These are phyloP conservation scores for Entomortierella chlamydospora DNA, from an alignment of 192 early-diverging fungal species.

Conservation along the genomic window DNA sequence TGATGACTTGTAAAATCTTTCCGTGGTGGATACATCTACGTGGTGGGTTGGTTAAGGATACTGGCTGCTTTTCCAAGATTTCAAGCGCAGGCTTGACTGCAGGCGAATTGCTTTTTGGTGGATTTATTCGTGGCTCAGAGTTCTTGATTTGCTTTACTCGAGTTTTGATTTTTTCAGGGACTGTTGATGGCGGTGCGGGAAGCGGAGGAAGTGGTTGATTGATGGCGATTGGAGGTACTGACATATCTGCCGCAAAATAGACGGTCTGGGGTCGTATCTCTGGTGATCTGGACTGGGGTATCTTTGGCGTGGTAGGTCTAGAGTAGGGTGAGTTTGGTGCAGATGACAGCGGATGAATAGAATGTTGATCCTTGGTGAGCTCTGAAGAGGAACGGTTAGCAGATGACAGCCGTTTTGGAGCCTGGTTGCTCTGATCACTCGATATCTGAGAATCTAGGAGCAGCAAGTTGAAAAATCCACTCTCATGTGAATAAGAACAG, in stretches of 20 bases:
- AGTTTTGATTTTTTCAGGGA: conserved; percentile 7
- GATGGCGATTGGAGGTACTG: conserved; percentile 20
- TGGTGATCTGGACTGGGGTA: conserved; percentile 31
- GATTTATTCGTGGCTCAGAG: background rate
- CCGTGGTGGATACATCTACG: conserved; percentile 68
- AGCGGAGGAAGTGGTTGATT: conserved; percentile 41
- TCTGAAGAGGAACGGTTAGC: background rate
- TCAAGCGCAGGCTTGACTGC: background rate
- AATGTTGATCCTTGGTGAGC: conserved; percentile 23
- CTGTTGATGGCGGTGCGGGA: conserved; percentile 15
- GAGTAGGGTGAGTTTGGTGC: conserved; percentile 36
- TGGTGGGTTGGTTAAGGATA: conserved; percentile 56
- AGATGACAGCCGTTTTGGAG: conserved; percentile 11
- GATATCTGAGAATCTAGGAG: background rate
- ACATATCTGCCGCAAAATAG: conserved; percentile 18
- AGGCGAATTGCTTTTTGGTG: conserved; percentile 1
- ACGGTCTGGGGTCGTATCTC: conserved; percentile 27
- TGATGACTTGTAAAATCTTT: conserved; percentile 73
- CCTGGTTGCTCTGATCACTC: conserved; percentile 5
- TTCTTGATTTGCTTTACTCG: background rate
- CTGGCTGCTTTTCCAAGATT: conserved; percentile 27
- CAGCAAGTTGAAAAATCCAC: no score
- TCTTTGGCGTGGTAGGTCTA: conserved; percentile 30
- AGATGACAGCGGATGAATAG: conserved; percentile 36
- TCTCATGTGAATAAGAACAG: background rate